Base-by-base conservation (phyloP, 495 filamentous ascomycete species). In the Mytilinidion resinicola region DNA sequence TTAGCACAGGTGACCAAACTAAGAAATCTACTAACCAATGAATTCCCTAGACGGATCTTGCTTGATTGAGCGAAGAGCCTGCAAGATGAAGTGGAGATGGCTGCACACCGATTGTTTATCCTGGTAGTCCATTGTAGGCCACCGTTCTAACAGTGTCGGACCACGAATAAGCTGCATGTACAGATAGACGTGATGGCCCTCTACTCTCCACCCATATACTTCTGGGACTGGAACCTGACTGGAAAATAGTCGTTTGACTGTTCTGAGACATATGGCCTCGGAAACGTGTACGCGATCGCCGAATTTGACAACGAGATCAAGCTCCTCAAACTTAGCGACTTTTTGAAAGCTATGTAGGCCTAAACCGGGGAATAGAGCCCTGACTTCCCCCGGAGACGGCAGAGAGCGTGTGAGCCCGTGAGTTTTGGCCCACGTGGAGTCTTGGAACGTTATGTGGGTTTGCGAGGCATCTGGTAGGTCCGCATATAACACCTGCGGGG, bases 141-240 rank as follows among this genome's bases (percentile, higher is more conserved):
- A 72, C 37, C 62, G 50, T 39, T 74, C 65, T 12, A 68, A 47
- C 25, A 79, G 56, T 1, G 71, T 73, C 14, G 57, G 63, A 37
- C 76, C 76, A 50, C 66, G 36, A 17, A 79, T 70, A 20, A 73
- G 58, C 57, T 81, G 68, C 76, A 79, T 78, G 49, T 78, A 78
- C 36, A 78, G 74, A 59, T 78, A 80, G 1, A 70, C 66, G 47
- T 72, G 63, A 21, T 69, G 62, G 9, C 65, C 63, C 55, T 78
- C 76, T 33, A 70, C 65, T 17, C 68, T 66, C 74, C 75, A 80
- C 5, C 75, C 74, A 66, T 74, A 79, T 17, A 79, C 56, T 54
- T 81, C 76, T 1, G 76, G 76, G 8, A 77, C 73, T 21, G 76
- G 76, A 38, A 78, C 69, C n/a, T n/a, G n/a, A n/a, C n/a, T n/a